Evolutionary conservation across 2,329 filamentous ascomycete genomes (phyloP), one percentile per base, ranked within the genome.

Genomic region (Calonectria pseudoreteaudii): DNA sequence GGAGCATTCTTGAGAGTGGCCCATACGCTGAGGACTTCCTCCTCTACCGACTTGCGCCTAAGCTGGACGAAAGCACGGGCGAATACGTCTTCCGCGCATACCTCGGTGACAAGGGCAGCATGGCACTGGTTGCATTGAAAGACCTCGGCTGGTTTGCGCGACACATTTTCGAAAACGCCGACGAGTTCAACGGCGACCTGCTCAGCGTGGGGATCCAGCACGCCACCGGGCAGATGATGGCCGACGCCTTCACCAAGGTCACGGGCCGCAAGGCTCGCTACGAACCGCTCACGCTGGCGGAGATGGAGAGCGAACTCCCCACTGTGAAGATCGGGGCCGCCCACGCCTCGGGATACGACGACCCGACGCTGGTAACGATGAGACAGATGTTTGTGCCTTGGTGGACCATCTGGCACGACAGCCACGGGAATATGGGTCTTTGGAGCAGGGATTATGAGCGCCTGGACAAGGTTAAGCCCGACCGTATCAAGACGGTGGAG

Each of bases 131-230:
- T 6, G n/a, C 49, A 20, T 41, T 75, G n/a, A 62, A 30, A 1
- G 73, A 75, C 36, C 66, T 75, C 23, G 70, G 66, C 4, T 75
- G 71, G 70, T 75, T 52, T 20, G 34, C 71, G 26, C 70, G 73
- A 41, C 70, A 75, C 52, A 75, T 75, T 20, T 67, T 75, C 31
- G 73, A 75, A 26, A 41, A 75, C 10, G 44, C 73, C 3, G 58
- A 75, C 8, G 70, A 75, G 20, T 75, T 75, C 9, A 41, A 60
- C 20, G 71, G 70, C 4, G 70, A 75, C 41, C 58, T 75, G 50
- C 70, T 75, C 6, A 73, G 73, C 23, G 73, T 75, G 7, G 73
- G 73, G 5, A 75, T 75, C n/a, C 58, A 75, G 28, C 73, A 75
- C 60, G 52, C 50, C 14, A 70, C 30, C 11, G 73, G 73, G 9